Evolutionary conservation across 805 yeast genomes (phyloP).

Genomic region (Pichia scutulata): DNA sequence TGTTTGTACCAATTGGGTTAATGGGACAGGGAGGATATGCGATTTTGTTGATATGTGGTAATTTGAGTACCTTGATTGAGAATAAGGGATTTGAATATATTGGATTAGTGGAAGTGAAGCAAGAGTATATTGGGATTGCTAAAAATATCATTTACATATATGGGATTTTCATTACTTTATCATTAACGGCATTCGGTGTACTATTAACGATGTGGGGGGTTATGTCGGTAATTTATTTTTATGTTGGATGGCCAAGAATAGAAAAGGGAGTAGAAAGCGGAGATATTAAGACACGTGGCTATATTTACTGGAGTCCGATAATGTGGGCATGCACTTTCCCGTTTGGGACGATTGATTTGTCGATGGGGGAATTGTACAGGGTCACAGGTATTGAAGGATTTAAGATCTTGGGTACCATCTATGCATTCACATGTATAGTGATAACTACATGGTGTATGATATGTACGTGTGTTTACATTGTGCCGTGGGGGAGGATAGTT

Average conservation of each 20-base stretch:
- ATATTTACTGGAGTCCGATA: constrained; percentile 34
- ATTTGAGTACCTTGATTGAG: constrained; percentile 13
- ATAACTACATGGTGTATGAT: constrained; percentile 38
- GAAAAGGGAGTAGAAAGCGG: neutral
- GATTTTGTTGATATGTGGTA: constrained; percentile 30
- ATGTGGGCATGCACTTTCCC: constrained; percentile 93
- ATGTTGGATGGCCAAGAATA: constrained; percentile 12
- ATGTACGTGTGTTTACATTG: constrained; percentile 26
- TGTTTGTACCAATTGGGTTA: constrained; percentile 75
- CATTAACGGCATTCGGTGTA: constrained; percentile 26
- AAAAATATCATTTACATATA: constrained; percentile 4
- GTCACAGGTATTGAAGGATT: constrained; percentile 49
- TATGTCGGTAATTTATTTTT: constrained; percentile 11
- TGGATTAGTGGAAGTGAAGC: neutral
- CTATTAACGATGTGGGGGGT: constrained; percentile 31
- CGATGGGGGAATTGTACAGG: constrained; percentile 44
- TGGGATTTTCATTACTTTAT: constrained; percentile 18
- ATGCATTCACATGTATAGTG: constrained; percentile 44
- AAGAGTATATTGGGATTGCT: neutral
- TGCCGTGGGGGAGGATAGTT: constrained; percentile 20
- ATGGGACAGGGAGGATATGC: constrained; percentile 81
- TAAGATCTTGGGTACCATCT: constrained; percentile 54
- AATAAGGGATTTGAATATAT: constrained; percentile 1
- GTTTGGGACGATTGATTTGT: constrained; percentile 69
- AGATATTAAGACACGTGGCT: neutral